A percentile compares a stretch with the other conserved stretches of the same genome.
phyloP scores from a whole-genome alignment of 495 filamentous ascomycete genomes.

The Trichoderma erinaceum region DNA sequence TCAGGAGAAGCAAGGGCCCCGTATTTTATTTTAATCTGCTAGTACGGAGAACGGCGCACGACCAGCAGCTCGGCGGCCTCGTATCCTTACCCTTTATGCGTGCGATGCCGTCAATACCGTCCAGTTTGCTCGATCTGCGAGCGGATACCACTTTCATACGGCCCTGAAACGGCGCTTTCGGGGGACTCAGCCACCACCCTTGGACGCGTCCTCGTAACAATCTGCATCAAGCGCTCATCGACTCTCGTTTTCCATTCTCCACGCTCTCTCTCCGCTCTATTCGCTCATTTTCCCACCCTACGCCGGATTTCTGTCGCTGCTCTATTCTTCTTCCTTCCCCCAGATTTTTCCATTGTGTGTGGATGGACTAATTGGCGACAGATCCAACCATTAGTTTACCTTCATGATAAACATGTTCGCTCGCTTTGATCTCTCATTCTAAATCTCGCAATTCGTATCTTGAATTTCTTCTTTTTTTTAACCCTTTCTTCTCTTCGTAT shows the following conservation, averaged over 20 bases:
- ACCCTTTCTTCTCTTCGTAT: not conserved
- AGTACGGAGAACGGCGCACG: not conserved
- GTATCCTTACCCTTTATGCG: not conserved
- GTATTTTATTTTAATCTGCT: conserved; percentile 13
- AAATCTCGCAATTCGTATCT: not conserved
- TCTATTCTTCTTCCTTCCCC: not conserved
- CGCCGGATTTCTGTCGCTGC: not conserved
- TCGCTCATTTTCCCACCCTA: not conserved
- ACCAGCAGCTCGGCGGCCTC: not conserved
- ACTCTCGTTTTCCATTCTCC: not conserved
- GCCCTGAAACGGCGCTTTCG: conserved; percentile 10
- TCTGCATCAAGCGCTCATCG: not conserved
- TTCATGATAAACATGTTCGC: conserved; percentile 10
- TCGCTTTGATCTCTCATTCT: conserved; percentile 7
- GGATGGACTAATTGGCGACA: conserved; percentile 12
- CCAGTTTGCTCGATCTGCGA: conserved; percentile 6
- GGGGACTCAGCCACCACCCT: conserved; percentile 13
- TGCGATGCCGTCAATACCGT: not conserved
- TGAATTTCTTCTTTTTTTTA: not conserved
- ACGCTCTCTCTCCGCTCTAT: not conserved
- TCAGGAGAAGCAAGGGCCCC: conserved; percentile 11
- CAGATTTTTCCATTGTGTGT: conserved; percentile 9
- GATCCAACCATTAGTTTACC: conserved; percentile 4
- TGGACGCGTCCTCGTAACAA: conserved; percentile 4
- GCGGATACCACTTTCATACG: conserved; percentile 9